A percentile compares a stretch with the other conserved stretches of the same genome.
These are phyloP conservation scores for Amylostereum chailletii DNA, from an alignment of 1,284 basidiomycete species.

Conservation along the genomic window DNA sequence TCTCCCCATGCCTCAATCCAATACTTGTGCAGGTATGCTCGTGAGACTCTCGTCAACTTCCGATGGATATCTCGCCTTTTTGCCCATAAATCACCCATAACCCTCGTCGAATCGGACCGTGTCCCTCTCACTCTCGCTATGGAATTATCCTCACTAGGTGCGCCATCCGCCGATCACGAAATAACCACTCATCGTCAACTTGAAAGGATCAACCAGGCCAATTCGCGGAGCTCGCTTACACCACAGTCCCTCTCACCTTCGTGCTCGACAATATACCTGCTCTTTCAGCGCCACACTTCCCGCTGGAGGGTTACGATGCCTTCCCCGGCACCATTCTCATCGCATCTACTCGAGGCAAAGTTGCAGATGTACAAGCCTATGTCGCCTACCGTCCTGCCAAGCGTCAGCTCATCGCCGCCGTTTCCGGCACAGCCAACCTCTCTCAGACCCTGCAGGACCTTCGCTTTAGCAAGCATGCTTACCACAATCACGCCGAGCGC, in stretches of 20 bases:
- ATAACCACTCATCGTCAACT: too few relatives aligned
- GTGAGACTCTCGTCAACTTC: not conserved
- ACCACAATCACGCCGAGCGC: conserved; percentile 23
- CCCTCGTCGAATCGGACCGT: not conserved
- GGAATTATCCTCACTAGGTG: not conserved
- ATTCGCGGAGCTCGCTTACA: conserved; percentile 35
- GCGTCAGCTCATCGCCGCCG: conserved; percentile 37
- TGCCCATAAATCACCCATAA: not conserved
- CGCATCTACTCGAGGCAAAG: conserved; percentile 27
- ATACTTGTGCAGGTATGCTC: not conserved
- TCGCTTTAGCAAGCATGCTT: conserved; percentile 24
- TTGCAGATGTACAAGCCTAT: conserved; percentile 33
- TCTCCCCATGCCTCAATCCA: not conserved
- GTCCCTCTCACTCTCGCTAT: not conserved
- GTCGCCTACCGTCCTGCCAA: conserved; percentile 31
- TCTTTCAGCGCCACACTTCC: conserved; percentile 32
- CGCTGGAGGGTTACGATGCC: conserved; percentile 37
- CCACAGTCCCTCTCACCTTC: conserved; percentile 25
- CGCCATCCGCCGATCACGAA: too few relatives aligned
- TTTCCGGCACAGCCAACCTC: conserved; percentile 35
- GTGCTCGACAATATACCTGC: conserved; percentile 31
- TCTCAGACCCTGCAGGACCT: conserved; percentile 37
- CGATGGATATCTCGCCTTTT: not conserved
- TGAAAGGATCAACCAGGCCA: conserved; percentile 30
- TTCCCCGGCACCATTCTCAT: conserved; percentile 26